These are phyloP conservation scores for Tetrahymena thermophila DNA, from an alignment of 73 alveolate genomes.

Conservation along the genomic window DNA sequence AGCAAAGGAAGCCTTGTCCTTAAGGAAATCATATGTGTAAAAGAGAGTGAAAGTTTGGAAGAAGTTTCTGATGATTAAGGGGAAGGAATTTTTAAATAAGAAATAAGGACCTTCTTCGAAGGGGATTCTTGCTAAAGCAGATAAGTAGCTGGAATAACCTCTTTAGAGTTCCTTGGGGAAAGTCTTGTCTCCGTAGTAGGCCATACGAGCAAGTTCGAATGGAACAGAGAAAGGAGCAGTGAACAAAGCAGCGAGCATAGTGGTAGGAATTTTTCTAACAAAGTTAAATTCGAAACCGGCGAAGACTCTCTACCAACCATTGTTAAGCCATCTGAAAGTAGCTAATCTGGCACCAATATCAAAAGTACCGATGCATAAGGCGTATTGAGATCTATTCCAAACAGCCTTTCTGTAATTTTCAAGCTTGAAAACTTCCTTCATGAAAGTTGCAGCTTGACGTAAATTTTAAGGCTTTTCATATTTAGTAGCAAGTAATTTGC, in stretches of 20 bases:
- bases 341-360: conserved; percentile 41
- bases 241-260: conserved; percentile 19
- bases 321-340: conserved; percentile 30
- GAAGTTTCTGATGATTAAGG: conserved; percentile 45
- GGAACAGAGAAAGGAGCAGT: conserved; percentile 54
- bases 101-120: conserved; percentile 74
- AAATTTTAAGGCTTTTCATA: conserved; percentile 22
- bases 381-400: conserved; percentile 24
- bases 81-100: conserved; percentile 63
- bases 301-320: conserved; percentile 42
- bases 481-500: conserved; percentile 24
- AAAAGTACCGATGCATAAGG: conserved; percentile 21
- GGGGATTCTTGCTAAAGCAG: conserved; percentile 71
- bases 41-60: conserved; percentile 52
- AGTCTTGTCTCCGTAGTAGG: conserved; percentile 74
- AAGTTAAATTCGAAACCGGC: conserved; percentile 34
- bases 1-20: conserved; percentile 60
- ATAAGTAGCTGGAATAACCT: conserved; percentile 57
- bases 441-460: conserved; percentile 4
- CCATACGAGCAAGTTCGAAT: conserved; percentile 63
- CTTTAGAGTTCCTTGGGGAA: conserved; percentile 71
- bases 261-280: conserved; percentile 28
- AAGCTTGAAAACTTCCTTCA: conserved; percentile 2
- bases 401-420: conserved; percentile 33
- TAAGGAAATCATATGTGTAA: conserved; percentile 50